Base-by-base conservation (phyloP, 2,329 filamentous ascomycete species). In the Fusarium goolgardi region DNA sequence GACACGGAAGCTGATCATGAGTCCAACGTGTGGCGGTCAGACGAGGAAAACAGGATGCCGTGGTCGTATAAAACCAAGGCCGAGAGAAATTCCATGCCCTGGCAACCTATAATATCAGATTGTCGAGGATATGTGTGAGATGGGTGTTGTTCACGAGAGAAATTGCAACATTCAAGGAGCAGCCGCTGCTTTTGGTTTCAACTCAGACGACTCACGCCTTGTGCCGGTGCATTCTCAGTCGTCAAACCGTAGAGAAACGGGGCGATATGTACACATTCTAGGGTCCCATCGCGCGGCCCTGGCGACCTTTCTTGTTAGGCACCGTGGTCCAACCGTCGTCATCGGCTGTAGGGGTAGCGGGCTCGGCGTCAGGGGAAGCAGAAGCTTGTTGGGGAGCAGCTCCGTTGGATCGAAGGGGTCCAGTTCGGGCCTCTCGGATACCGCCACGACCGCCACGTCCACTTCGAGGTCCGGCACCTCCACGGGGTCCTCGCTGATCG, bases 281-380 rank as follows among this genome's bases (percentile, higher is more conserved):
- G 55, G 73, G 71, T 69, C 58, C 71, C 49, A 67, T 63, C 63
- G 52, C 72, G 51, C 78, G 77, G 67, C 78, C 78, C 70, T 71
- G 73, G 52, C 78, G 78, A 53, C 77, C 77, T 75, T 79, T 79
- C 70, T 79, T 77, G 35, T 79, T 77, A 32, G 77, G 72, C 61
- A 79, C 88, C 27, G 86, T 90, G 66, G 86, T 88, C 88, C 88
- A 90, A 69, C 88, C 88, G 75, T 90, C 73, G 5, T 75, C 88
- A 37, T 87, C 87, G 46, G 87, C 85, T 50, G 81, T 77, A 39
- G 80, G 77, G 51, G 80, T 78, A 35, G 79, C 70, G 37, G 71
- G 76, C 37, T 73, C 77, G 31, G 69, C 76, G 37, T 71, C 76
- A 31, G 69, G 73, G 43, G 76, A 73, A 15, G 76, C 71, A 65